Percentiles rank a stretch among this genome's conserved stretches.
phyloP scores from a whole-genome alignment of 768 basidiomycete species.

The Antrodiella citrinella region DNA sequence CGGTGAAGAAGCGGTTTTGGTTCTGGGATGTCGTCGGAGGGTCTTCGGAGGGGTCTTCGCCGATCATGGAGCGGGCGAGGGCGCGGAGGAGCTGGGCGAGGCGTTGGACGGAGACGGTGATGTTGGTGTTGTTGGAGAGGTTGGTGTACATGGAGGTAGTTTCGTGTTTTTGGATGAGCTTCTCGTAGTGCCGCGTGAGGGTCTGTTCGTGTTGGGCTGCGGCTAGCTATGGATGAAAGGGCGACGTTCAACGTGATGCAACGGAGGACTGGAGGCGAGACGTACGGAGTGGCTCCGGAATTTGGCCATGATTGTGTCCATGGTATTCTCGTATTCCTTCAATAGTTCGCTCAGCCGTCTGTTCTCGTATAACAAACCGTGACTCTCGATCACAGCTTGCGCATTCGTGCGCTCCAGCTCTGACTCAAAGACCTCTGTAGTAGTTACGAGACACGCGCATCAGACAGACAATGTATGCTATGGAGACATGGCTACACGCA shows the following conservation, averaged over 20 bases:
- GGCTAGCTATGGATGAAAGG: constrained; percentile 68
- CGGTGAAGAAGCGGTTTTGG: neutral
- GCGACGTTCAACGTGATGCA: constrained; percentile 8
- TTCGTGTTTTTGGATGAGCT: constrained; percentile 61
- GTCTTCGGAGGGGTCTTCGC: constrained; percentile 35
- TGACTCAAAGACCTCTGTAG: constrained; percentile 83
- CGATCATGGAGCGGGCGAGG: constrained; percentile 62
- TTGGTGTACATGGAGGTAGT: constrained; percentile 46
- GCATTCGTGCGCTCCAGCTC: constrained; percentile 89
- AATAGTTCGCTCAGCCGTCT: constrained; percentile 82
- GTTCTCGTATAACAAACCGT: constrained; percentile 87
- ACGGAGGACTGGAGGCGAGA: constrained; percentile 12
- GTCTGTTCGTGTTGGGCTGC: constrained; percentile 86
- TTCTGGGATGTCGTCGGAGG: constrained; percentile 1
- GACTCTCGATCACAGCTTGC: constrained; percentile 89
- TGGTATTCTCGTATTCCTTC: constrained; percentile 90
- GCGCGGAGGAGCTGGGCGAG: constrained; percentile 64
- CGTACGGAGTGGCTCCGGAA: constrained; percentile 87
- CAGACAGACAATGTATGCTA: no score
- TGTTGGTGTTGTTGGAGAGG: constrained; percentile 49
- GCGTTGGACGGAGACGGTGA: constrained; percentile 60
- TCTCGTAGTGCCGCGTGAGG: constrained; percentile 85
- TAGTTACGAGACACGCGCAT: neutral
- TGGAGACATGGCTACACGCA: constrained; percentile 26
- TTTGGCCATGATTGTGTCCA: constrained; percentile 96